These are phyloP conservation scores for Diplodia seriata DNA, from an alignment of 2,329 filamentous ascomycete genomes.

Conservation along the genomic window DNA sequence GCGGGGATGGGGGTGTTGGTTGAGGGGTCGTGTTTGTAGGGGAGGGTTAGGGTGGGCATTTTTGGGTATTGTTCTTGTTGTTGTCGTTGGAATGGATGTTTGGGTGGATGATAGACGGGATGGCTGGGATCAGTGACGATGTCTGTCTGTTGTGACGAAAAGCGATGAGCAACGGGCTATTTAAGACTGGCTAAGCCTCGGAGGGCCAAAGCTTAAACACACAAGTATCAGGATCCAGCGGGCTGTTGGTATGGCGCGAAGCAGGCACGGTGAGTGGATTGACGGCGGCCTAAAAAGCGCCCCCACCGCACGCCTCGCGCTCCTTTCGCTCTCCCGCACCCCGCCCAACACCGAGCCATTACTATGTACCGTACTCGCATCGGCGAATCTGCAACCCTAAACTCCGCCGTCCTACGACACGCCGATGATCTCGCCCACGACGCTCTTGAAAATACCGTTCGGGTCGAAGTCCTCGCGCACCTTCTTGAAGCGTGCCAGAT, in stretches of 20 bases:
- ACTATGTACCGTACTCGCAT: neutral
- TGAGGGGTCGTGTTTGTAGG: constrained; percentile 10
- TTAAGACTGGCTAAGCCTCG: neutral
- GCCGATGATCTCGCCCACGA: constrained; percentile 59
- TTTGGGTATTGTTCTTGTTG: neutral
- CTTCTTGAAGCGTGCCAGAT: constrained; percentile 57
- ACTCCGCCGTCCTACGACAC: constrained; percentile 36
- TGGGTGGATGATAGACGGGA: neutral
- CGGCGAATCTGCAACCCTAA: neutral
- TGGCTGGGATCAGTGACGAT: neutral
- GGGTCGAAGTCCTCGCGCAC: constrained; percentile 59
- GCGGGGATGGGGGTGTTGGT: constrained; percentile 12
- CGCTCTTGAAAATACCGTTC: constrained; percentile 56
- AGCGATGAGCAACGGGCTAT: neutral
- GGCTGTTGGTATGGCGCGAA: neutral
- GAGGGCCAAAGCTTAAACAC: neutral
- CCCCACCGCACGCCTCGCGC: neutral
- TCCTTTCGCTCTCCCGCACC: neutral
- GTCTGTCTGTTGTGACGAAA: constrained; percentile 4
- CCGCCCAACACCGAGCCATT: neutral
- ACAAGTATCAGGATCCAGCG: neutral
- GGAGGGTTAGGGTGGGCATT: constrained; percentile 5
- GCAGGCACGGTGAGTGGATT: neutral
- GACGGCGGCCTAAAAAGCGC: neutral
- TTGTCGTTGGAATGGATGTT: neutral